phyloP scores from a whole-genome alignment of 1,284 basidiomycete genomes.

The Cerrena zonata region DNA sequence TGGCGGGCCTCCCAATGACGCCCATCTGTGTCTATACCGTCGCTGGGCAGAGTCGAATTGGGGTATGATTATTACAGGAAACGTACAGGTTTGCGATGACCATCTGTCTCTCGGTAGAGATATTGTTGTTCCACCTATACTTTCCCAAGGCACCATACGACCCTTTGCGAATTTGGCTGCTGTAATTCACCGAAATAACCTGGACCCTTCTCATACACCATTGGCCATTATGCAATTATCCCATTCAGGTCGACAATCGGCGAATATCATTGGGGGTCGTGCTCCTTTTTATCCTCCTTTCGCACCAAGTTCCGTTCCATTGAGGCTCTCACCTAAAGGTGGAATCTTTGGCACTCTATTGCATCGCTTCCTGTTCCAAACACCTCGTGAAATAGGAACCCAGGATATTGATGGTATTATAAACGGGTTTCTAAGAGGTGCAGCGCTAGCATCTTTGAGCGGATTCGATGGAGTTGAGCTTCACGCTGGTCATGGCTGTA shows the following conservation, averaged over 20 bases:
- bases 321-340: constrained; percentile 32
- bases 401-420: constrained; percentile 62
- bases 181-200: constrained; percentile 40
- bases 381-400: constrained; percentile 56
- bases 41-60: constrained; percentile 75
- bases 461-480: constrained; percentile 89
- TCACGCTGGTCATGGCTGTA: constrained; percentile 86
- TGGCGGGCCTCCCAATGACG: constrained; percentile 69
- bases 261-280: constrained; percentile 68
- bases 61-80: constrained; percentile 90
- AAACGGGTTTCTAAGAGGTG: constrained; percentile 65
- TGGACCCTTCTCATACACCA: constrained; percentile 11
- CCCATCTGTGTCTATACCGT: constrained; percentile 66
- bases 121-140: constrained; percentile 50
- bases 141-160: constrained; percentile 37
- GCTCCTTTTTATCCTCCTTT: constrained; percentile 53
- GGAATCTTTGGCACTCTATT: constrained; percentile 27
- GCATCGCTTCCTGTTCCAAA: constrained; percentile 55
- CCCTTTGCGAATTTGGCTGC: constrained; percentile 51
- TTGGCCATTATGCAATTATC: constrained; percentile 79
- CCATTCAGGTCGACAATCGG: constrained; percentile 83
- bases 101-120: constrained; percentile 84
- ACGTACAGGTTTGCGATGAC: constrained; percentile 68
- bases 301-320: constrained; percentile 66
- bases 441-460: constrained; percentile 57